Evolutionary conservation across 805 yeast species (phyloP).

Genomic region (Lachancea thermotolerans): DNA sequence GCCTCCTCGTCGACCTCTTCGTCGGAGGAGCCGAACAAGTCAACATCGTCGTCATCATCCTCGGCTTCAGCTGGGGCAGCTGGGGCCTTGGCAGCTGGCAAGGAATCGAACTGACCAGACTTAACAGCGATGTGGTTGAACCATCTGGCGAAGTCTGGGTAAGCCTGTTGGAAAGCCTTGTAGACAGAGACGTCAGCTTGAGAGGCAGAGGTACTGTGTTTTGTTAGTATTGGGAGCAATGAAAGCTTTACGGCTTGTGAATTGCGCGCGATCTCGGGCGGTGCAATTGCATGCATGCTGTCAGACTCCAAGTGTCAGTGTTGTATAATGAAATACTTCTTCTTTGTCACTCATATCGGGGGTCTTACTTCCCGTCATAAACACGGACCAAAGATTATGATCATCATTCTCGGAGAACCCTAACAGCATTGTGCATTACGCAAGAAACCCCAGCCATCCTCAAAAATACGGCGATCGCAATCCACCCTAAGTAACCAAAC

Average conservation of each 20-base stretch:
- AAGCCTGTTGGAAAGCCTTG: constrained; percentile 88
- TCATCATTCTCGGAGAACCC: constrained; percentile 49
- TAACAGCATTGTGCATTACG: neutral
- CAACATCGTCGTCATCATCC: constrained; percentile 73
- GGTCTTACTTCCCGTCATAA: constrained; percentile 95
- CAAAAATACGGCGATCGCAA: too few relatives aligned
- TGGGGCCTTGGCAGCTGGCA: constrained; percentile 69
- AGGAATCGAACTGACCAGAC: constrained; percentile 72
- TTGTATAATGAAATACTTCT: constrained; percentile 23
- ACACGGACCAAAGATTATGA: constrained; percentile 81
- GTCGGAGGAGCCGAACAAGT: constrained; percentile 77
- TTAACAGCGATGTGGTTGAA: constrained; percentile 95
- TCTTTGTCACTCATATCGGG: constrained; percentile 84
- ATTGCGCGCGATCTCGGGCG: neutral
- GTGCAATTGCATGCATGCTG: neutral
- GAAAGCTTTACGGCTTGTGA: too few relatives aligned
- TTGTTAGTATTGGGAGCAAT: constrained; percentile 3
- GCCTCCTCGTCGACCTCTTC: constrained; percentile 97
- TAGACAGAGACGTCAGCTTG: constrained; percentile 93
- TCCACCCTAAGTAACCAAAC: too few relatives aligned
- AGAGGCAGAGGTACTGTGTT: constrained; percentile 68
- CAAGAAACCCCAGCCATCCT: too few relatives aligned
- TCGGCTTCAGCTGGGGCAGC: constrained; percentile 50
- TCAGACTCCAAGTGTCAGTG: constrained; percentile 1
- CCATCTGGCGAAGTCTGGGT: constrained; percentile 97